Percentiles rank a stretch among this genome's conserved stretches.
These are phyloP conservation scores for Phytophthora rubi DNA, from an alignment of 352 stramenopile genomes.

Conservation along the genomic window DNA sequence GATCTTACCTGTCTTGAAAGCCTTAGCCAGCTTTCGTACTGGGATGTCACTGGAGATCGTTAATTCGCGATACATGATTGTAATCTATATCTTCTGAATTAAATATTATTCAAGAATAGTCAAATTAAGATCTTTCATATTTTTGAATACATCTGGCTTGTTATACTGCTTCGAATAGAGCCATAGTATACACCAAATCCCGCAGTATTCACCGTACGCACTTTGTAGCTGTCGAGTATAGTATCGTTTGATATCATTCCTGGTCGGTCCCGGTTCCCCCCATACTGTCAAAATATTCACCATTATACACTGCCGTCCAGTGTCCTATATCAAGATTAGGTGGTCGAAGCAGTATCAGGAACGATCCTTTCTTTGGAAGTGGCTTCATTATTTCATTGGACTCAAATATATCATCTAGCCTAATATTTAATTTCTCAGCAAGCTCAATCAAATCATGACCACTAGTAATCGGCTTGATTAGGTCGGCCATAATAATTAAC, in stretches of 20 bases:
- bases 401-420: background rate
- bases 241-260: background rate
- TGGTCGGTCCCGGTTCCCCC: no score
- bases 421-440: background rate
- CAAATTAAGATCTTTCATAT: background rate
- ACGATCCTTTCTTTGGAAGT: background rate
- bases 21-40: background rate
- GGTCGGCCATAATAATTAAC: background rate
- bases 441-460: background rate
- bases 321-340: no score
- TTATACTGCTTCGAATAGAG: conserved; percentile 18
- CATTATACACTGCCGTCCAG: no score
- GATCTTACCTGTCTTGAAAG: background rate
- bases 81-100: background rate
- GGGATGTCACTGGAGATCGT: no score
- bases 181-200: conserved; percentile 4
- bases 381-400: background rate
- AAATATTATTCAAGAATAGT: background rate
- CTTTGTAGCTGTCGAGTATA: conserved; percentile 17
- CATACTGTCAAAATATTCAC: no score
- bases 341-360: background rate
- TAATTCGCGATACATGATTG: no score
- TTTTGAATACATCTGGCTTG: background rate
- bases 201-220: conserved; percentile 6
- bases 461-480: background rate